Evolutionary conservation across 2,329 filamentous ascomycete species (phyloP), one percentile per base, ranked within the genome.

Genomic region (Pseudopithomyces chartarum): DNA sequence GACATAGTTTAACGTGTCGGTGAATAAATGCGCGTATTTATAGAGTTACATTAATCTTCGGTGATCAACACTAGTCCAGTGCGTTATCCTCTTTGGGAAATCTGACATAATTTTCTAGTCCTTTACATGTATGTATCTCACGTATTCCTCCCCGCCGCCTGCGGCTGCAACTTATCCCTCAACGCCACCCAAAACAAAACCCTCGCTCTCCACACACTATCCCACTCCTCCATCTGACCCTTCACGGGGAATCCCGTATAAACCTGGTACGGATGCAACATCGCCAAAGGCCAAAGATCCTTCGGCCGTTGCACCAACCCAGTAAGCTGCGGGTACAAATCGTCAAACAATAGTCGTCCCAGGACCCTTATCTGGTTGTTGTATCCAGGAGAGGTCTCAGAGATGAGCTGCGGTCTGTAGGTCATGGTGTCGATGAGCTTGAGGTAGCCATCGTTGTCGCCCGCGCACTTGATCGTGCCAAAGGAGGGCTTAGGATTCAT

Each of bases 391-490:
- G 56, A 32, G 13, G 17, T 29, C 20, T 26, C 22, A 2, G 15
- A 32, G 11, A 52, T 29, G 17, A 43, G 17, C 2, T 2, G 6
- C 3, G 40, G 43, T 10, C n/a, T 23, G 33, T 55, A 55, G 1
- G 39, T 17, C 1, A 32, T 13, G 0, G 42, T 52, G 38, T 55
- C 56, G 17, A 58, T 54, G 40, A 58, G 22, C 23, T 45, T 51
- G 12, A 58, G n/a, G 47, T 51, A 54, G 23, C 56, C 52, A 17
- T 40, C 48, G 20, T 47, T 32, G 36, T 58, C 52, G n/a, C 56
- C 52, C 19, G 47, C 39, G 13, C 43, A 32, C 40, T 46, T 19
- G 26, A 45, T 22, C 10, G 23, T 45, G 5, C 43, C 43, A 3
- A 42, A 39, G 11, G 22, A 23, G 20, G 48, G 39, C 32, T 19